Conservation (phyloP, 1,139 yeast genomes). For the Kodamaea arcana region DNA sequence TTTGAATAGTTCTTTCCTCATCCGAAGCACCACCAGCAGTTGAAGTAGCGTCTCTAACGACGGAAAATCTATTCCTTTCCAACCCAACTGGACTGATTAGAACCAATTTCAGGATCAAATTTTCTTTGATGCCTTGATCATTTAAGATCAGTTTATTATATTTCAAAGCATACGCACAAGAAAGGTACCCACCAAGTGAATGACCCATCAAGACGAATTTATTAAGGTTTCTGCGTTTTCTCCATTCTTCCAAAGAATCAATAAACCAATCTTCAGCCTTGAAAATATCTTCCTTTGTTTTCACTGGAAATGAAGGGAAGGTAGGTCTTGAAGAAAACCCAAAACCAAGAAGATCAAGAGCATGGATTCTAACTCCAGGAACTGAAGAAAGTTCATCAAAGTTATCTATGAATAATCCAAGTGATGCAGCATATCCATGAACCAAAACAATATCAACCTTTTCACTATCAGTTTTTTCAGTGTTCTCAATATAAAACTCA, state of each 20-base stretch:
- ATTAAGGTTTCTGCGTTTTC: constrained; percentile 50
- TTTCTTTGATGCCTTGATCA: constrained; percentile 13
- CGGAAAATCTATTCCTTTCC: constrained; percentile 34
- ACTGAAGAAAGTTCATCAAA: constrained; percentile 35
- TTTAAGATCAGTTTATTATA: constrained; percentile 34
- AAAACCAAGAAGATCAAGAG: constrained; percentile 43
- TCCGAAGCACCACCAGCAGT: constrained; percentile 2
- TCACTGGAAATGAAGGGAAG: constrained; percentile 30
- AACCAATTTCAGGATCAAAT: constrained; percentile 36
- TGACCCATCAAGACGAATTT: constrained; percentile 80
- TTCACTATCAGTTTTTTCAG: constrained; percentile 14
- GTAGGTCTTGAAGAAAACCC: constrained; percentile 42
- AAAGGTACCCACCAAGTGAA: constrained; percentile 88
- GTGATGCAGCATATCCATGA: constrained; percentile 47
- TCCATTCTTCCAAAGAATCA: constrained; percentile 84
- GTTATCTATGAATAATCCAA: constrained; percentile 42
- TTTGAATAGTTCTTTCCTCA: constrained; percentile 1
- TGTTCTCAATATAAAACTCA: constrained; percentile 49
- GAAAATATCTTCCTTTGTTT: constrained; percentile 26
- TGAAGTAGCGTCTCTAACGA: constrained; percentile 4
- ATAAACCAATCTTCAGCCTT: constrained; percentile 72
- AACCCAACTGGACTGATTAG: constrained; percentile 47
- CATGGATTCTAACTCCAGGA: constrained; percentile 44
- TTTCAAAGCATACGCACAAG: constrained; percentile 71
- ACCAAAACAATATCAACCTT: constrained; percentile 37